These are phyloP conservation scores for Oryza nivara DNA, from an alignment of 176 grass and related monocot genomes.

Conservation along the genomic window DNA sequence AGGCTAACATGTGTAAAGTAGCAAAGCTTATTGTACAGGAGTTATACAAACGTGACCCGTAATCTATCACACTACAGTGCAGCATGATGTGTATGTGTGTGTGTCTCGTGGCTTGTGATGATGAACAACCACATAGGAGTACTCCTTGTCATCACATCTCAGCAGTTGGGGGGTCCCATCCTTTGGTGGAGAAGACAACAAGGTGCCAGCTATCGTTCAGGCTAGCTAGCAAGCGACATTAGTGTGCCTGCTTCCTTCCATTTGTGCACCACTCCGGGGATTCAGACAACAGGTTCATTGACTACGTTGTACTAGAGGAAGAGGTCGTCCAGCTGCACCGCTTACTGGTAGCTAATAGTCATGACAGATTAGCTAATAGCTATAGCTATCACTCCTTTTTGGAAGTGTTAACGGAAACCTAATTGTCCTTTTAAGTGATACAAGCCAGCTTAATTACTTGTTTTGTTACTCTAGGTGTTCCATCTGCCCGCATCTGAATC, in stretches of 20 bases:
- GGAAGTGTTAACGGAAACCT: conserved; percentile 1
- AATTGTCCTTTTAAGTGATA: not conserved
- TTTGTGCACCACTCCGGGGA: conserved; percentile 40
- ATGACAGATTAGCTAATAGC: too few species aligned
- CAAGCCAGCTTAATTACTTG: not conserved
- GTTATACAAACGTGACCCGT: not conserved
- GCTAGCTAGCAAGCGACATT: conserved; percentile 20
- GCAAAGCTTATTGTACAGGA: not conserved
- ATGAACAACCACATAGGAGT: conserved; percentile 8
- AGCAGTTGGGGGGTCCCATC: conserved; percentile 9
- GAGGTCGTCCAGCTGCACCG: not conserved
- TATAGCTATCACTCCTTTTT: too few species aligned
- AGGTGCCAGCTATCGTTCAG: conserved; percentile 48
- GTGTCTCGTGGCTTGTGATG: not conserved
- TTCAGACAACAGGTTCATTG: conserved; percentile 23
- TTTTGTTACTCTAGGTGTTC: not conserved
- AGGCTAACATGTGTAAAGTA: not conserved
- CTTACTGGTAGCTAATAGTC: not conserved
- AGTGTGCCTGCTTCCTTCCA: conserved; percentile 39
- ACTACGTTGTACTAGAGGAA: conserved; percentile 6
- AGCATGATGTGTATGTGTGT: not conserved
- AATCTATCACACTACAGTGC: not conserved
- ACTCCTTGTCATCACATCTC: conserved; percentile 25
- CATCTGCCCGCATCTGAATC: not conserved
- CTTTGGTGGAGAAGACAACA: conserved; percentile 40